These are phyloP conservation scores for Pleurotus citrinopileatus DNA, from an alignment of 768 basidiomycete genomes.

Conservation along the genomic window DNA sequence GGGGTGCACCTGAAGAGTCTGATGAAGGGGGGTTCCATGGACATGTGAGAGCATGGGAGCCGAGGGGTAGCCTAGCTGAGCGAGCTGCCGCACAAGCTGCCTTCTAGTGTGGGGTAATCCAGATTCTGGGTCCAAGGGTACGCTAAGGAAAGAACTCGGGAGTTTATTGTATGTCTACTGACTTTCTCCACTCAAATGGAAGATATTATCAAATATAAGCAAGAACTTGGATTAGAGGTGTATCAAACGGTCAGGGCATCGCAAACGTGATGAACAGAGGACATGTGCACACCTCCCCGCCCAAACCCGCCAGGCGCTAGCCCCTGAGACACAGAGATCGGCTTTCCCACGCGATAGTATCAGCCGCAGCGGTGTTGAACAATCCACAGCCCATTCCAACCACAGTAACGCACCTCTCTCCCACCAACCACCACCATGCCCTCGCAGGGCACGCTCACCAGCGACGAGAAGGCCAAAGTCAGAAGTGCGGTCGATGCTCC, in stretches of 20 bases:
- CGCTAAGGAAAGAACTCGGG: too few relatives aligned
- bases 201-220: too few relatives aligned
- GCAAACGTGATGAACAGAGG: too few relatives aligned
- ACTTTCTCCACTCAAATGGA: too few relatives aligned
- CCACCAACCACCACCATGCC: slow-evolving; percentile 51
- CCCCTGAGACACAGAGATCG: too few relatives aligned
- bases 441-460: slow-evolving; percentile 61
- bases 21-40: slow-evolving; percentile 23
- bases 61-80: slow-evolving; percentile 69
- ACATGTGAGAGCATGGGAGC: slow-evolving; percentile 56
- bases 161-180: too few relatives aligned
- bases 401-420: neutral
- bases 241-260: too few relatives aligned
- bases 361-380: neutral
- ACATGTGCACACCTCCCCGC: too few relatives aligned
- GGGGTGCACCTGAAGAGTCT: slow-evolving; percentile 50
- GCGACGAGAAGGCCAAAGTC: slow-evolving; percentile 77
- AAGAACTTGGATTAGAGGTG: too few relatives aligned
- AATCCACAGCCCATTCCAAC: neutral
- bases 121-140: too few relatives aligned
- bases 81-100: slow-evolving; percentile 60
- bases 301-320: too few relatives aligned
- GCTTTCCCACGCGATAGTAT: neutral
- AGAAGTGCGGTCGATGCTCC: slow-evolving; percentile 47
- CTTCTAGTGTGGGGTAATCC: slow-evolving; percentile 49